These are phyloP conservation scores for Cicer judaicum DNA, from an alignment of 306 rosid genomes.

Conservation along the genomic window DNA sequence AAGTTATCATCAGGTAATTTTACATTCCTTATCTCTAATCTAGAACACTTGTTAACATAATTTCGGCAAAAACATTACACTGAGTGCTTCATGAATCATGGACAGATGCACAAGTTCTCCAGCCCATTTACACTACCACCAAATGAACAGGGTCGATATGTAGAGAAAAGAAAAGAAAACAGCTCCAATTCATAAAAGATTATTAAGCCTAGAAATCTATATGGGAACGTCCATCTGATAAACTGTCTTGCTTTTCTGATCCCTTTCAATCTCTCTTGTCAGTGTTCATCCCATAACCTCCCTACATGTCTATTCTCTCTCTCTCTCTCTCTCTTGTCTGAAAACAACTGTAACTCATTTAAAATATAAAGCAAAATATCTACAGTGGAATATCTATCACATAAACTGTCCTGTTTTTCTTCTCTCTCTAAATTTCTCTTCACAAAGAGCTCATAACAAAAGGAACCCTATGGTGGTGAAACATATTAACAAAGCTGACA, in stretches of 20 bases:
- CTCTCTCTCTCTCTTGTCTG: background rate
- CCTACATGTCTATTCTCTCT: background rate
- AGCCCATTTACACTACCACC: background rate
- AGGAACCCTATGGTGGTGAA: background rate
- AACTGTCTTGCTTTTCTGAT: background rate
- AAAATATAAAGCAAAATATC: slow-evolving; percentile 21
- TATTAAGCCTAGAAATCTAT: background rate
- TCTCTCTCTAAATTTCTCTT: slow-evolving; percentile 33
- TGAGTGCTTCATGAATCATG: slow-evolving; percentile 34
- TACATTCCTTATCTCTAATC: slow-evolving; percentile 31
- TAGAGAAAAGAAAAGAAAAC: slow-evolving; percentile 4
- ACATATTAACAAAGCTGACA: slow-evolving; percentile 34
- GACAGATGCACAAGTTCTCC: slow-evolving; percentile 24
- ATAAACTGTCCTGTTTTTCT: slow-evolving; percentile 13
- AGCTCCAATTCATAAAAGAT: slow-evolving; percentile 22
- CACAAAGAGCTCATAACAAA: slow-evolving; percentile 28
- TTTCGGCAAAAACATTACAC: slow-evolving; percentile 35
- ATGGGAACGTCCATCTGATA: slow-evolving; percentile 6
- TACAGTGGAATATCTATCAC: slow-evolving; percentile 20
- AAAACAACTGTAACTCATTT: slow-evolving; percentile 24
- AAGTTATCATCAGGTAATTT: slow-evolving; percentile 25
- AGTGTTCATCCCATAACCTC: slow-evolving; percentile 10
- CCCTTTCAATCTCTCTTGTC: background rate
- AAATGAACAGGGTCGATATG: background rate
- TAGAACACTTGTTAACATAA: slow-evolving; percentile 27